A percentile compares a stretch with the other conserved stretches of the same genome.
Evolutionary conservation across 2,329 filamentous ascomycete species (phyloP).

Genomic region (Fusarium praegraminearum): DNA sequence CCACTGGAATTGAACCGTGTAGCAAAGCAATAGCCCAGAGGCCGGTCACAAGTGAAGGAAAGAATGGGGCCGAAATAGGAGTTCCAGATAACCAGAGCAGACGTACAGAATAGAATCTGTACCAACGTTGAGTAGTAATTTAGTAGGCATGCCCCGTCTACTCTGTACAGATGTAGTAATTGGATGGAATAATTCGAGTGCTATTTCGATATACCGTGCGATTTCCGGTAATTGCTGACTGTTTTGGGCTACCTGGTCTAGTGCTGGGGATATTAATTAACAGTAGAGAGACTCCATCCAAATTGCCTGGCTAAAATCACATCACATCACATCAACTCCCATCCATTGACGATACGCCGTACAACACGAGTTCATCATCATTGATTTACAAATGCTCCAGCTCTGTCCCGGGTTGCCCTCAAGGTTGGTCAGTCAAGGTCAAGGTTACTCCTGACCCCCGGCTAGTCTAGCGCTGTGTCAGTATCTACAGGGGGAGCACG

Average conservation of each 20-base stretch:
- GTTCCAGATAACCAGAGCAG: not conserved
- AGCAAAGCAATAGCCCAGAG: slow-evolving; percentile 6
- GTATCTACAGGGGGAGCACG: slow-evolving; percentile 39
- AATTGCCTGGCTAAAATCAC: slow-evolving; percentile 25
- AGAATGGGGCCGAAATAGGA: slow-evolving; percentile 23
- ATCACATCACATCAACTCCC: slow-evolving; percentile 22
- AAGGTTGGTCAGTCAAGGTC: slow-evolving; percentile 11
- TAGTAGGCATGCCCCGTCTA: not conserved
- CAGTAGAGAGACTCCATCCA: not conserved
- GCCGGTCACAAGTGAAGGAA: slow-evolving; percentile 4
- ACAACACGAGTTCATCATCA: slow-evolving; percentile 12
- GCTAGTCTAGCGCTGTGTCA: slow-evolving; percentile 39
- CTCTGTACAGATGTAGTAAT: not conserved
- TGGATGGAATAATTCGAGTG: slow-evolving; percentile 29
- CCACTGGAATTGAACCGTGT: slow-evolving; percentile 8
- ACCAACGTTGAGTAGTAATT: slow-evolving; percentile 18
- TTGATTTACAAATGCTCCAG: slow-evolving; percentile 16
- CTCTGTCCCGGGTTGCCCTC: not conserved
- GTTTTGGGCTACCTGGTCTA: not conserved
- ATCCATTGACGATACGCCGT: slow-evolving; percentile 22
- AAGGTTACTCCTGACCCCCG: slow-evolving; percentile 26
- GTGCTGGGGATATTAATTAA: slow-evolving; percentile 5
- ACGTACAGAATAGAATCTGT: not conserved
- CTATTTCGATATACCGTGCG: slow-evolving; percentile 33
- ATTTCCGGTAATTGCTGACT: slow-evolving; percentile 26